These are phyloP conservation scores for Ceratobasidium sp. DNA, from an alignment of 1,284 basidiomycete genomes.

Conservation along the genomic window DNA sequence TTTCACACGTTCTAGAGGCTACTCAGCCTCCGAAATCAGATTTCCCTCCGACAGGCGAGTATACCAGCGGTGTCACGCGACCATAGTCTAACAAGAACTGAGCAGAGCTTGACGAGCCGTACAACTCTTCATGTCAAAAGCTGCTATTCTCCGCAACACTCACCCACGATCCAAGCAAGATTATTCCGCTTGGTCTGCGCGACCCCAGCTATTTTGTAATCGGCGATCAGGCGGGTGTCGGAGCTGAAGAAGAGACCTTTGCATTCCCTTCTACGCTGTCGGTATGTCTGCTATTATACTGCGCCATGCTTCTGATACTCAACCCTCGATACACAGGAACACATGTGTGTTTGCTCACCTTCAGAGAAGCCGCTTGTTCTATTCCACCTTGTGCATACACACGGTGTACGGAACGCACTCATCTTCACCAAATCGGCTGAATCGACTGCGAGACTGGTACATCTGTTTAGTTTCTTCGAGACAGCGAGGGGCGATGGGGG, in stretches of 20 bases:
- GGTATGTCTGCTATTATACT: constrained; percentile 53
- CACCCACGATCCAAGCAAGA: constrained; percentile 91
- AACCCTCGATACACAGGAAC: constrained; percentile 59
- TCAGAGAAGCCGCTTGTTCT: constrained; percentile 88
- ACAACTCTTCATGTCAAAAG: constrained; percentile 83
- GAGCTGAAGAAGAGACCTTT: constrained; percentile 73
- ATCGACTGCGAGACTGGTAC: constrained; percentile 82
- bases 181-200: constrained; percentile 79
- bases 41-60: constrained; percentile 44
- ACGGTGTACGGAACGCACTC: constrained; percentile 71
- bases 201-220: constrained; percentile 91
- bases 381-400: constrained; percentile 79
- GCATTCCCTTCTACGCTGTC: constrained; percentile 79
- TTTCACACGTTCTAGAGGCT: constrained; percentile 77
- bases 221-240: constrained; percentile 53
- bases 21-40: constrained; percentile 58
- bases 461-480: constrained; percentile 85
- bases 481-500: constrained; percentile 51
- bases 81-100: not conserved
- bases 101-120: constrained; percentile 62
- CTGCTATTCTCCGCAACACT: constrained; percentile 96
- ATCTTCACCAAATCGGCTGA: constrained; percentile 98
- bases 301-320: not conserved
- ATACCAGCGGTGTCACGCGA: not conserved
- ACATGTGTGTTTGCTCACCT: constrained; percentile 82